A percentile compares a stretch with the other conserved stretches of the same genome.
phyloP scores from a whole-genome alignment of 805 yeast genomes.

The fission yeast (Schizosaccharomyces pombe) region DNA sequence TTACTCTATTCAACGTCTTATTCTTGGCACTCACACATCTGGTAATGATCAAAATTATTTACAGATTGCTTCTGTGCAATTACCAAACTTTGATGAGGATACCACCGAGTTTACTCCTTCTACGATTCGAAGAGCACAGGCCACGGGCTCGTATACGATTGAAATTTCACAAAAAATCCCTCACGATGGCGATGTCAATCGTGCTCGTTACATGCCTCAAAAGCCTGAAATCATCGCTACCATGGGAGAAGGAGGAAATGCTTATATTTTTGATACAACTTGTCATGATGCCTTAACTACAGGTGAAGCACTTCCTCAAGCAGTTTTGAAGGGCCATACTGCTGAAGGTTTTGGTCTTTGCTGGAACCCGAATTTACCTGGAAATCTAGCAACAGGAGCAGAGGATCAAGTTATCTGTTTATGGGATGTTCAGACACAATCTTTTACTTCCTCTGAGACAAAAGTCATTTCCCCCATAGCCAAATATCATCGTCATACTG shows the following conservation, averaged over 20 bases:
- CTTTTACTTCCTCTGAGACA: slow-evolving; percentile 3
- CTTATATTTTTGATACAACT: slow-evolving; percentile 28
- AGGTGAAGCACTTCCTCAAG: slow-evolving; percentile 25
- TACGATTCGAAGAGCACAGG: background rate
- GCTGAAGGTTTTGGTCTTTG: slow-evolving; percentile 49
- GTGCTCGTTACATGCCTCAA: slow-evolving; percentile 30
- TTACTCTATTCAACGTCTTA: slow-evolving; percentile 21
- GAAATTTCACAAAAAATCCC: slow-evolving; percentile 26
- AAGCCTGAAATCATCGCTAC: slow-evolving; percentile 28
- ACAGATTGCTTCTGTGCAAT: slow-evolving; percentile 17
- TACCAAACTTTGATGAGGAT: slow-evolving; percentile 14
- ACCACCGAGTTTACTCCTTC: slow-evolving; percentile 10
- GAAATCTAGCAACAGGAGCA: slow-evolving; percentile 36
- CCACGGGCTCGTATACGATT: slow-evolving; percentile 17
- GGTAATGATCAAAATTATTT: slow-evolving; percentile 31
- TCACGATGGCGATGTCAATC: slow-evolving; percentile 46
- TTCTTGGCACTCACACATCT: slow-evolving; percentile 43
- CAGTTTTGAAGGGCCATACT: slow-evolving; percentile 31
- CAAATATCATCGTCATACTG: slow-evolving; percentile 27
- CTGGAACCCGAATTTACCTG: slow-evolving; percentile 28
- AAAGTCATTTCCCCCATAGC: slow-evolving; percentile 21
- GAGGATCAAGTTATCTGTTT: slow-evolving; percentile 44
- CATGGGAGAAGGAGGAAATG: slow-evolving; percentile 22
- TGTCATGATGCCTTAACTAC: slow-evolving; percentile 38
- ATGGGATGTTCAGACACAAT: slow-evolving; percentile 32